Conservation (phyloP, 2,329 filamentous ascomycete genomes). For the Fusarium avenaceum region DNA sequence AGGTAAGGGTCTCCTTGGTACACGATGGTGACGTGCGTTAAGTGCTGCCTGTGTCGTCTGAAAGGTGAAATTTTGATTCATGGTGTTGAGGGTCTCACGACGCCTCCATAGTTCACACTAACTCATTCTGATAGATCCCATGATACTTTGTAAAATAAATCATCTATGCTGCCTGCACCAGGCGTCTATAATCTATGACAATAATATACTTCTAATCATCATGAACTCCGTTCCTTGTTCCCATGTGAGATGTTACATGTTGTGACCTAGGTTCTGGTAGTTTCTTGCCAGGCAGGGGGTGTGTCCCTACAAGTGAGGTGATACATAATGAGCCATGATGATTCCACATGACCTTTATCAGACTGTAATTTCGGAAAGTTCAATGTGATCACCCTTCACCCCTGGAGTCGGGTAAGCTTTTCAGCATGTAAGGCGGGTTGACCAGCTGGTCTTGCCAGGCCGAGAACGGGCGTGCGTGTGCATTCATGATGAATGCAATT, state of each 20-base stretch:
- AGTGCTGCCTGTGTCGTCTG: slow-evolving; percentile 1
- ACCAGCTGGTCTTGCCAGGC: slow-evolving; percentile 41
- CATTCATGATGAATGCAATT: not conserved
- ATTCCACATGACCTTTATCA: slow-evolving; percentile 16
- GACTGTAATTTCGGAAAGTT: not conserved
- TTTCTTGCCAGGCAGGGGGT: not conserved
- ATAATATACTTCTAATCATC: slow-evolving; percentile 3
- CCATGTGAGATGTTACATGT: not conserved
- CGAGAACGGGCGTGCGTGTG: slow-evolving; percentile 3
- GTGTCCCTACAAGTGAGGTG: not conserved
- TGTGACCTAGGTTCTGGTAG: not conserved
- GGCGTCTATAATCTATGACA: slow-evolving; percentile 1
- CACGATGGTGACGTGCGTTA: slow-evolving; percentile 8
- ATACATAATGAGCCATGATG: slow-evolving; percentile 15
- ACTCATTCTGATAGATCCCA: not conserved
- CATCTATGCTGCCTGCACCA: not conserved
- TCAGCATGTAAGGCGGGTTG: slow-evolving; percentile 10
- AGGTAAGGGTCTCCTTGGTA: slow-evolving; percentile 6
- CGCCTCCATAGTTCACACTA: not conserved
- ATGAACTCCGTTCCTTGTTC: slow-evolving; percentile 2
- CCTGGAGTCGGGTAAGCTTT: not conserved
- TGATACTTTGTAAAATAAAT: not conserved
- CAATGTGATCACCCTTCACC: not conserved
- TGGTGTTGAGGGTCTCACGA: slow-evolving; percentile 19
- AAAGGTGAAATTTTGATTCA: slow-evolving; percentile 1